Percentiles rank a stretch among this genome's conserved stretches.
phyloP scores from a whole-genome alignment of 306 rosid genomes.

The Prinsepia uniflora region DNA sequence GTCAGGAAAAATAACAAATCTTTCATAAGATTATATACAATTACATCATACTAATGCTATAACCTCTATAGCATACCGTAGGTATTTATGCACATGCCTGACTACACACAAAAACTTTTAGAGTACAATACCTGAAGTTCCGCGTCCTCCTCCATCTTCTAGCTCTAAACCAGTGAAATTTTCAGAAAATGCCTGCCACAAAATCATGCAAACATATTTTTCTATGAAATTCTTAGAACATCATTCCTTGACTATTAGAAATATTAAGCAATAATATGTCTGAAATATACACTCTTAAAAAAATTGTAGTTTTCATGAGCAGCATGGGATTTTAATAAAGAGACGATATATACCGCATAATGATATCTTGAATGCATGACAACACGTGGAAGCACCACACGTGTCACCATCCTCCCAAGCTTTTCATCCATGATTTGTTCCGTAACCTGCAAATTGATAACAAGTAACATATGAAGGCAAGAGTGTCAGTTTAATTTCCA shows the following conservation, averaged over 20 bases:
- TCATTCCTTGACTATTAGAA: slow-evolving; percentile 13
- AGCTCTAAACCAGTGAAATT: slow-evolving; percentile 94
- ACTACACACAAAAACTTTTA: background rate
- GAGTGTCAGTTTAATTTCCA: slow-evolving; percentile 5
- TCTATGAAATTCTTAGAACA: slow-evolving; percentile 9
- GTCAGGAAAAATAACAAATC: background rate
- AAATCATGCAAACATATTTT: slow-evolving; percentile 22
- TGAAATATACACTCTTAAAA: background rate
- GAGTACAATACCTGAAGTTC: slow-evolving; percentile 69
- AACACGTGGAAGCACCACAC: slow-evolving; percentile 97
- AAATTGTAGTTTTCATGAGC: background rate
- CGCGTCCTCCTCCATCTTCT: slow-evolving; percentile 99
- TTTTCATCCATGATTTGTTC: slow-evolving; percentile 87
- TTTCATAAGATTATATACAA: background rate
- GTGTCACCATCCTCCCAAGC: slow-evolving; percentile 83
- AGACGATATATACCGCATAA: slow-evolving; percentile 57
- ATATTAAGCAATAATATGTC: background rate
- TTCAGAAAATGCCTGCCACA: slow-evolving; percentile 76
- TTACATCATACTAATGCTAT: background rate
- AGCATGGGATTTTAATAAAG: background rate
- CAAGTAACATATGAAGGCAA: slow-evolving; percentile 16
- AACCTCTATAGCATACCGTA: background rate
- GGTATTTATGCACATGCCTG: background rate
- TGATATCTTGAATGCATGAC: slow-evolving; percentile 94
- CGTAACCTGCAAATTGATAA: slow-evolving; percentile 58